Evolutionary conservation across 2,329 filamentous ascomycete genomes (phyloP).

Genomic region (Colletotrichum sublineola): DNA sequence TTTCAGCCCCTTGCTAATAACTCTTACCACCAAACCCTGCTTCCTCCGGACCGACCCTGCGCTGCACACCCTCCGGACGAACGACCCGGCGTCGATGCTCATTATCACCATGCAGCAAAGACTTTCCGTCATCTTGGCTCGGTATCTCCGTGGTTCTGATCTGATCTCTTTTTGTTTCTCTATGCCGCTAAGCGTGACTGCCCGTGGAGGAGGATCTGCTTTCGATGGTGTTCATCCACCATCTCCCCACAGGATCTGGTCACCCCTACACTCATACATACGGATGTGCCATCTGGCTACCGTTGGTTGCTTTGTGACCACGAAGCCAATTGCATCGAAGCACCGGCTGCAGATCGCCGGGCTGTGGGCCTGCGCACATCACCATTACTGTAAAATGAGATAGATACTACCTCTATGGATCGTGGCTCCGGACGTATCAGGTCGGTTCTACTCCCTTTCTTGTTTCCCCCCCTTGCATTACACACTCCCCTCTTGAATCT

Average conservation of each 20-base stretch:
- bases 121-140: background rate
- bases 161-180: background rate
- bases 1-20: background rate
- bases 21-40: background rate
- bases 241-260: conserved; percentile 6
- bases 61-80: conserved; percentile 18
- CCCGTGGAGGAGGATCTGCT: background rate
- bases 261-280: background rate
- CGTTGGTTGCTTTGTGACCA: background rate
- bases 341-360: conserved; percentile 6
- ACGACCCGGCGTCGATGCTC: conserved; percentile 6
- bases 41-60: conserved; percentile 7
- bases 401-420: background rate
- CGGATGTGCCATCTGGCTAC: background rate
- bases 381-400: background rate
- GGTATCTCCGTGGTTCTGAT: background rate
- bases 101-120: background rate
- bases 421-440: background rate
- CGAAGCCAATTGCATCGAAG: background rate
- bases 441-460: background rate
- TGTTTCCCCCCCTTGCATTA: too few species aligned
- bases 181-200: background rate
- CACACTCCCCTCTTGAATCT: too few species aligned
- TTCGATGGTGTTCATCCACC: conserved; percentile 1
- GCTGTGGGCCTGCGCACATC: conserved; percentile 6